Base-by-base conservation (phyloP, 192 early-diverging fungal species). In the Chytriomyces confervae region DNA sequence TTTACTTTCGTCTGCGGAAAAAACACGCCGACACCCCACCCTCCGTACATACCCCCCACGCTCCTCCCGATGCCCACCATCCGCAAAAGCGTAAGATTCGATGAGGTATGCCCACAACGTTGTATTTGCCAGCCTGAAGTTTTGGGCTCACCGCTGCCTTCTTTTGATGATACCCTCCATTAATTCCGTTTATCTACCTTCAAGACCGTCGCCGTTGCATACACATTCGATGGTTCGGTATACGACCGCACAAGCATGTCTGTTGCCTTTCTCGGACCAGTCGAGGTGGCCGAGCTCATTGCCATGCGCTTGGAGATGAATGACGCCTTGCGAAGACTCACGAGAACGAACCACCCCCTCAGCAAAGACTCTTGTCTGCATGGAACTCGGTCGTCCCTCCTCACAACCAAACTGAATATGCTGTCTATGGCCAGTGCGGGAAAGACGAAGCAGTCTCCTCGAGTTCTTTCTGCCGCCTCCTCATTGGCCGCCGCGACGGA, bases 211-310 rank as follows among this genome's bases (percentile, higher is more conserved):
- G 43, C 47, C 3, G 66, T 68, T 9, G 66, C 24, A 16, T 44
- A 68, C 66, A 68, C 66, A 5, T 23, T n/a, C 66, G 66, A 68
- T 13, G 46, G 16, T 3, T n/a, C 8, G 43, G 8, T 18, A 2
- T 68, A 68, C 45, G 66, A 68, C 66, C 66, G 66, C 23, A 46
- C 66, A 27, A 45, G 24, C 23, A 29, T 11, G 16, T 46, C 66
- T 6, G 24, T 44, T 13, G 10, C 29, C 27, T 10, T 8, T 11
- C 44, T 68, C 16, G 16, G 43, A 46, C 36, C 66, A n/a, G 11
- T 9, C 44, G 66, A 68, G 8, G 47, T 68, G 9, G 8, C 13
- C 45, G 46, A 68, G 13, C 43, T 68, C 3, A 10, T 46, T 4
- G 44, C 9, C 0, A 29, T 68, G 66, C 66, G 66, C 11, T 16